Evolutionary conservation across 306 rosid species (phyloP), one percentile per base, ranked within the genome.

Genomic region (Mucuna pruriens): DNA sequence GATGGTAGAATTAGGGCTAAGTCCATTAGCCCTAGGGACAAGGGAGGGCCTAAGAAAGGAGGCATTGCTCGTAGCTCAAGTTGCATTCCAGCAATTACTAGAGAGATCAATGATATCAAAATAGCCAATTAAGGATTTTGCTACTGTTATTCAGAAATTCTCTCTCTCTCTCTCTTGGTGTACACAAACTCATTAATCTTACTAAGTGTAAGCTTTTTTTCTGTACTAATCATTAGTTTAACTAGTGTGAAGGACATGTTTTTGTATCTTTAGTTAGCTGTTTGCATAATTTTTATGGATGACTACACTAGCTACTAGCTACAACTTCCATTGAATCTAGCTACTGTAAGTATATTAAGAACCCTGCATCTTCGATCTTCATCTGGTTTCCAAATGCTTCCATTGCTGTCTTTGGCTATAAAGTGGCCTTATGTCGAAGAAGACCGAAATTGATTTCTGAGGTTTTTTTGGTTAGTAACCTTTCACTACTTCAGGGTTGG

Each of bases 21-120:
- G 79, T 96, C 98, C n/a, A 80, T 90, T 63, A 95, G 94, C 80
- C 98, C 98, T 5, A 89, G 89, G 42, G 98, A 93, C 49, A 87
- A 88, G 69, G 91, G 79, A 17, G 84, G 36, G 0, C 58, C 42
- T n/a, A 92, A 84, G 85, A 88, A 90, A 73, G 92, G 90, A 49
- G 92, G 85, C 4, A 85, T 96, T 72, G 77, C 95, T 45, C 86
- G 99, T 84, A 96, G 97, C 55, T 90, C 98, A 22, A 96, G 99
- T 71, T 96, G 99, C 58, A 96, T 96, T 82, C 90, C 98, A 1
- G 91, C 97, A 0, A 83, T 96, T 48, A 96, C 96, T 2, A 90
- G 86, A 87, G 98, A 90, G 51, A 69, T 92, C 33, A 80, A 70
- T 72, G 83, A 92, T 71, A 89, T 91, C 84, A 75, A 92, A 38